Base-by-base conservation (phyloP, 805 yeast species). In the Wickerhamiella sergipiensis region DNA sequence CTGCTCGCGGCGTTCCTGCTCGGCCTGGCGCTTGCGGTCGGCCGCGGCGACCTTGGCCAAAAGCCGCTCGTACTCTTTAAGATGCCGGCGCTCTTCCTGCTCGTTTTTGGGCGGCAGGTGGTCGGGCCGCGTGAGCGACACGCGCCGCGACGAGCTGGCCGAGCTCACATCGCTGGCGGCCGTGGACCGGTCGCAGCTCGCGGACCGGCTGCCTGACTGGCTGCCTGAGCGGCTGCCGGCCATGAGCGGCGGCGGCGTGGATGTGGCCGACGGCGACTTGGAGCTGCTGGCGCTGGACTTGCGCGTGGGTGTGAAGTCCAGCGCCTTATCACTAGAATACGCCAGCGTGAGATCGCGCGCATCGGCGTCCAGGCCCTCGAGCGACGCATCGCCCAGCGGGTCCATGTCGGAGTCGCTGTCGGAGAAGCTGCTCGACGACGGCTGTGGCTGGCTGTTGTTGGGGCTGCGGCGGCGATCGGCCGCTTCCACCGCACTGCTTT, bases 81-180 rank as follows among this genome's bases (percentile, higher is more conserved):
- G 68, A 60, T 83, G 89, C 53, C 72, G 76, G 26, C 63, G 50
- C 17, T 75, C 73, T 57, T 83, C 88, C 18, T 65, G 63, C 17
- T 64, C 61, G 23, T 75, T 64, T 61, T 83, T 83, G 44, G 87
- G 85, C 0, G 90, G 89, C 39, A 83, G 64, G 68, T 78, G 75
- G 1, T 73, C 64, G 23, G 85, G 88, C 50, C 90, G 66, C 0
- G 88, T 80, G 22, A 70, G 67, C 0, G 81, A 64, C 13, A 71
- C 55, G 50, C 66, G 50, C 2, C 58, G 52, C 17, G 54, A 49
- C 15, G 50, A 54, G 12, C 43, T 18, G 13, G 43, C 7, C 13
- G 43, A 19, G 24, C n/a, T 12, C 13, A 19, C 43, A 13, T 21
- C 24, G 24, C 24, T 19, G 6, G 18, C 24, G 15, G 12, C 12